Conservation (phyloP, 2,329 filamentous ascomycete species). For the Colletotrichum karsti region DNA sequence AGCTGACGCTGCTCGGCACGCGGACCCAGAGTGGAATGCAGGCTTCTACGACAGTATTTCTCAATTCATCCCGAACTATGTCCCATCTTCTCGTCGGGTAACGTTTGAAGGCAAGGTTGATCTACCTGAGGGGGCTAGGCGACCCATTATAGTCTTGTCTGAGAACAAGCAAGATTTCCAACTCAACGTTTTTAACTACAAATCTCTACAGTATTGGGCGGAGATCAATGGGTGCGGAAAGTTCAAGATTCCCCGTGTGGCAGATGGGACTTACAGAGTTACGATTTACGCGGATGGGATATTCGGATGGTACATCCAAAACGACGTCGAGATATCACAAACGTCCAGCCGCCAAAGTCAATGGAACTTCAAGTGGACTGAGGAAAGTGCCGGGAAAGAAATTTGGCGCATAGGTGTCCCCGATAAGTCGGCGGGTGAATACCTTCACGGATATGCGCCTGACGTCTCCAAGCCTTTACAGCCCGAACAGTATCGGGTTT, state of each 20-base stretch:
- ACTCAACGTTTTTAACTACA: conserved; percentile 56
- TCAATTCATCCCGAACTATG: conserved; percentile 65
- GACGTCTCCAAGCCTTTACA: conserved; percentile 57
- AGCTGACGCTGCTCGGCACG: conserved; percentile 59
- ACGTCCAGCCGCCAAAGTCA: conserved; percentile 44
- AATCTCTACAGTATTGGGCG: conserved; percentile 71
- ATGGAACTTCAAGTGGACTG: conserved; percentile 52
- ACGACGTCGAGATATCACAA: conserved; percentile 55
- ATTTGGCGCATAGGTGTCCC: conserved; percentile 70
- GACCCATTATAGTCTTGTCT: conserved; percentile 62
- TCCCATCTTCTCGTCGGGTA: conserved; percentile 58
- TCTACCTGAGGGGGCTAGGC: conserved; percentile 59
- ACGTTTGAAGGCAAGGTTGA: conserved; percentile 57
- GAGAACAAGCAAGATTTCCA: conserved; percentile 42
- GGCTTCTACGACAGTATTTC: conserved; percentile 72
- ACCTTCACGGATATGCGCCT: conserved; percentile 61
- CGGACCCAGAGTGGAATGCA: conserved; percentile 60
- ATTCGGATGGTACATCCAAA: conserved; percentile 67
- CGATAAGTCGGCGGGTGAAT: conserved; percentile 69
- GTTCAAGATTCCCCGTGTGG: conserved; percentile 63
- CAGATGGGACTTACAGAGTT: conserved; percentile 66
- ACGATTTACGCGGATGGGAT: conserved; percentile 70
- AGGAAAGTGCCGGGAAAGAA: conserved; percentile 65
- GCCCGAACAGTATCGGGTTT: conserved; percentile 67
- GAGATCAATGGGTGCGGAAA: conserved; percentile 55